Percentiles rank a stretch among this genome's conserved stretches.
Evolutionary conservation across 768 basidiomycete species (phyloP).

Genomic region (Hygrocybe coccinea): DNA sequence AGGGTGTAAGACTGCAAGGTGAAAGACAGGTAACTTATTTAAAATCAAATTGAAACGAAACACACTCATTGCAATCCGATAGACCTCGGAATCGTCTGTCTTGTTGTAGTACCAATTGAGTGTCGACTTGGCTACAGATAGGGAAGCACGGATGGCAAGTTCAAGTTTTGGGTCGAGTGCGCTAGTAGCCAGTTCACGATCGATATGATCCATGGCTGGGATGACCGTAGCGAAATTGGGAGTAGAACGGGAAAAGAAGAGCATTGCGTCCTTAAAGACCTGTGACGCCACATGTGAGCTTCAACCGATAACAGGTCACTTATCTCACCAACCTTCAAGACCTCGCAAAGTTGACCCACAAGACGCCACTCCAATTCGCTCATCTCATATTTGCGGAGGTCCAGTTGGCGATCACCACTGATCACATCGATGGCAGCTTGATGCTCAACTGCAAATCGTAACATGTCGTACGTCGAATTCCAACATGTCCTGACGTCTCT

Average conservation of each 20-base stretch:
- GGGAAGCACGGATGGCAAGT: constrained; percentile 13
- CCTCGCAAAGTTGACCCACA: constrained; percentile 19
- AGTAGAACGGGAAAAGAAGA: constrained; percentile 21
- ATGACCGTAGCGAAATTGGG: constrained; percentile 27
- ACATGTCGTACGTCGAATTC: constrained; percentile 34
- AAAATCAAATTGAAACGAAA: not conserved
- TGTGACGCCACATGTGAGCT: constrained; percentile 1
- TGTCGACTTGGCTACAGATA: constrained; percentile 19
- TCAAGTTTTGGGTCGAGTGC: constrained; percentile 1
- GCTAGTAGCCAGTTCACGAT: constrained; percentile 15
- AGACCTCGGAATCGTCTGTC: constrained; percentile 18
- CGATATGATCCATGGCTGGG: constrained; percentile 32
- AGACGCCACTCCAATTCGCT: constrained; percentile 23
- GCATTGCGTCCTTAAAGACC: constrained; percentile 25
- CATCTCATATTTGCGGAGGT: constrained; percentile 17
- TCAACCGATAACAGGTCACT: not conserved
- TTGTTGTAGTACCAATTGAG: constrained; percentile 22
- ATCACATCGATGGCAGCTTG: constrained; percentile 20
- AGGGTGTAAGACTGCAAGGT: constrained; percentile 27
- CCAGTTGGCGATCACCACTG: constrained; percentile 8
- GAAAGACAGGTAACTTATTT: not conserved
- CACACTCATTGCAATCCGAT: constrained; percentile 25
- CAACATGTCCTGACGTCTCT: constrained; percentile 32
- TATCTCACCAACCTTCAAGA: constrained; percentile 17
- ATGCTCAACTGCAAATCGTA: constrained; percentile 27